Evolutionary conservation across 768 basidiomycete genomes (phyloP).

Genomic region (Leccinum imitatum): DNA sequence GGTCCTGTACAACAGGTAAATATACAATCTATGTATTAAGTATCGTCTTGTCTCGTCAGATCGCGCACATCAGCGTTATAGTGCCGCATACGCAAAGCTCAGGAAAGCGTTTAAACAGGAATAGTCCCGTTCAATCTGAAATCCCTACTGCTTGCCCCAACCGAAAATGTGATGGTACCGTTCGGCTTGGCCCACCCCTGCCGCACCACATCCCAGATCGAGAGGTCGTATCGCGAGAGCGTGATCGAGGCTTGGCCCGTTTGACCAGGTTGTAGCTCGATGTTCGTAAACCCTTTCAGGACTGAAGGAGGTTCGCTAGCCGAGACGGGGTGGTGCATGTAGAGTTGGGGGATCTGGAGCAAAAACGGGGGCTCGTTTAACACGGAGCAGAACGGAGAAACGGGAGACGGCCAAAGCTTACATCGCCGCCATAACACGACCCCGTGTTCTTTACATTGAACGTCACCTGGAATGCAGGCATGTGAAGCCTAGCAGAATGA

Average conservation of each 20-base stretch:
- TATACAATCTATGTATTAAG: background rate
- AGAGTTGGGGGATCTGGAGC: conserved; percentile 24
- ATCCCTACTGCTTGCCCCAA: conserved; percentile 72
- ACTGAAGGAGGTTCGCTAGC: conserved; percentile 71
- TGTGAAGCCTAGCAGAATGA: conserved; percentile 50
- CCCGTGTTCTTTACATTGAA: conserved; percentile 73
- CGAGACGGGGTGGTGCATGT: conserved; percentile 62
- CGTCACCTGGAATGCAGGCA: conserved; percentile 58
- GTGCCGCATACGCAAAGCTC: background rate
- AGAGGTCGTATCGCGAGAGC: conserved; percentile 68
- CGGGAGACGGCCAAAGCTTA: conserved; percentile 27
- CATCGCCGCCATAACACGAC: conserved; percentile 57
- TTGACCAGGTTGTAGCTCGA: conserved; percentile 49
- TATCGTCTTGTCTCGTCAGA: background rate
- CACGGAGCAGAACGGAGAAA: background rate
- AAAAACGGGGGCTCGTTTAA: background rate
- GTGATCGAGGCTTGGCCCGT: conserved; percentile 48
- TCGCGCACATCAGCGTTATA: background rate
- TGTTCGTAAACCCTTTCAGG: conserved; percentile 67
- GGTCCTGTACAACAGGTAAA: background rate
- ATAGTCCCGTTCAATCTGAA: conserved; percentile 47
- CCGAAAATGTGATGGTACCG: conserved; percentile 59
- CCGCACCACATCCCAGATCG: conserved; percentile 69
- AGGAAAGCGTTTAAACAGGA: conserved; percentile 13
- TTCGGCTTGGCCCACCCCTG: conserved; percentile 76